Conservation (phyloP, 2,329 filamentous ascomycete genomes). For the Hawksworthiomyces lignivorus region DNA sequence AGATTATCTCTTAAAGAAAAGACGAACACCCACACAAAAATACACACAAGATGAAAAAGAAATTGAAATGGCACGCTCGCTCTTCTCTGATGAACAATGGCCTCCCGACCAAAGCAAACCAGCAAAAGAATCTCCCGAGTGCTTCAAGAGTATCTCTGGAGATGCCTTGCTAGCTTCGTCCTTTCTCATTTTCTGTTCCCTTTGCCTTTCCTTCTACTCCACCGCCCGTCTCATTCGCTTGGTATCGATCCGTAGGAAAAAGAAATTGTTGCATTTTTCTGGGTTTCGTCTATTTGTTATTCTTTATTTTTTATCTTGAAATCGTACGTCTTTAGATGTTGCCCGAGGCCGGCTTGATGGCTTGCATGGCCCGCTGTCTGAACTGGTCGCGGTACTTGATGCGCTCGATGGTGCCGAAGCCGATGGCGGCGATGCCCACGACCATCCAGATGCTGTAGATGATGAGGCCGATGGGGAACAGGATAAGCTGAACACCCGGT, state of each 20-base stretch:
- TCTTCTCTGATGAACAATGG: too few relatives aligned
- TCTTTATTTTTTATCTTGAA: neutral
- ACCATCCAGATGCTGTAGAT: constrained; percentile 56
- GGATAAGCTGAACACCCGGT: constrained; percentile 59
- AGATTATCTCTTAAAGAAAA: neutral
- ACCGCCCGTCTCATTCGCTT: too few relatives aligned
- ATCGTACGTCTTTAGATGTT: constrained; percentile 21
- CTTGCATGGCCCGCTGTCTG: constrained; percentile 40
- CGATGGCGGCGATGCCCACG: constrained; percentile 49
- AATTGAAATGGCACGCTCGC: neutral
- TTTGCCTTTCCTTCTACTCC: too few relatives aligned
- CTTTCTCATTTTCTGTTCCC: neutral
- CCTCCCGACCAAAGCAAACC: too few relatives aligned
- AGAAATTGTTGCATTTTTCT: constrained; percentile 3
- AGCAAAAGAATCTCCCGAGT: too few relatives aligned
- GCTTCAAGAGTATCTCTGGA: too few relatives aligned
- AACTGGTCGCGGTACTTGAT: constrained; percentile 60
- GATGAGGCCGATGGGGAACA: constrained; percentile 63
- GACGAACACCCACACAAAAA: neutral
- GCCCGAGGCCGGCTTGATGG: constrained; percentile 24
- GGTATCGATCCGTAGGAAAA: neutral
- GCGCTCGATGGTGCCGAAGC: constrained; percentile 57
- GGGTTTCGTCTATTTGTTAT: neutral
- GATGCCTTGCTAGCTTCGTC: neutral
- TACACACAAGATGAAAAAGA: neutral